Percentiles rank a stretch among this genome's conserved stretches.
phyloP scores from a whole-genome alignment of 176 grass and related monocot species.

The Avena insularis region DNA sequence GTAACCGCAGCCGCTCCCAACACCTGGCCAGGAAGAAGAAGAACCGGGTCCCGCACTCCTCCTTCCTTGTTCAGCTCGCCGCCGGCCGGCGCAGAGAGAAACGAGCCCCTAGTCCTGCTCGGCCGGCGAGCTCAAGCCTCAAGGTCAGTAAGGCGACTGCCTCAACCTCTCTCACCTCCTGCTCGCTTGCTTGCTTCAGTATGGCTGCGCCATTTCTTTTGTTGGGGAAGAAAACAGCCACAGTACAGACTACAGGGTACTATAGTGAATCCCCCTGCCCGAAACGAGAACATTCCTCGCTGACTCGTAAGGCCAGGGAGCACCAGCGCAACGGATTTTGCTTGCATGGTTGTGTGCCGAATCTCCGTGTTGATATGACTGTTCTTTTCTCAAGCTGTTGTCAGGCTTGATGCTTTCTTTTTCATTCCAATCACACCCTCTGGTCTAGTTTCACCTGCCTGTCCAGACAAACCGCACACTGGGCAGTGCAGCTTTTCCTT shows the following conservation, averaged over 20 bases:
- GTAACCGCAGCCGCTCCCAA: not conserved
- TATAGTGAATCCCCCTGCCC: not conserved
- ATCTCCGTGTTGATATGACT: not conserved
- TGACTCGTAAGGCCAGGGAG: not conserved
- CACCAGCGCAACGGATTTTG: not conserved
- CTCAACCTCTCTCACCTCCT: not conserved
- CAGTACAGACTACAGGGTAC: not conserved
- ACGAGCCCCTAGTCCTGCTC: not conserved
- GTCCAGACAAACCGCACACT: no score
- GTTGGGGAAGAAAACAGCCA: not conserved
- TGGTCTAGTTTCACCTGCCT: not conserved
- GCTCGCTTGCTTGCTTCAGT: no score
- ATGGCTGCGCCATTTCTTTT: constrained; percentile 1
- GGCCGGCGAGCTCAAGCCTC: constrained; percentile 1
- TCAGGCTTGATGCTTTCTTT: not conserved
- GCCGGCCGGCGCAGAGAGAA: not conserved
- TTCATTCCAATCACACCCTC: not conserved
- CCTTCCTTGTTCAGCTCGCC: constrained; percentile 27
- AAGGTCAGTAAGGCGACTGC: not conserved
- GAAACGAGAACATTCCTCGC: not conserved
- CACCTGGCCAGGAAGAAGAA: constrained; percentile 10
- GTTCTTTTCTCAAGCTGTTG: not conserved
- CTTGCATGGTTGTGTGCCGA: not conserved
- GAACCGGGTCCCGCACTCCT: not conserved
- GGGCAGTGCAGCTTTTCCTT: no score